Percentiles rank a stretch among this genome's conserved stretches.
Conservation (phyloP, 2,329 filamentous ascomycete species). For the Berkeleyomyces rouxiae region DNA sequence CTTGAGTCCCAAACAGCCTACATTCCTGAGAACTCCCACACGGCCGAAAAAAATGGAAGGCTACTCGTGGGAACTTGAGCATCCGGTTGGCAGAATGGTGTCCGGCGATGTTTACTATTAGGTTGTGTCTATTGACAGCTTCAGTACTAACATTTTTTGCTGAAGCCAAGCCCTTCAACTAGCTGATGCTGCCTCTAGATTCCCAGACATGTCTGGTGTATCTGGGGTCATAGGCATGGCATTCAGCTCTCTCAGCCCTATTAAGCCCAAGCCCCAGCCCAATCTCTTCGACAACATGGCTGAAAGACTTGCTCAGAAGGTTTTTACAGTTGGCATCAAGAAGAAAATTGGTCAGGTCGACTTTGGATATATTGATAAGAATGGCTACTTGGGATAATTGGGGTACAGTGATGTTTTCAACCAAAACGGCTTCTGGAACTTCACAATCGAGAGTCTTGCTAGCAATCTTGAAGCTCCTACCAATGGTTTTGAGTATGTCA, state of each 20-base stretch:
- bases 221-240: slow-evolving; percentile 26
- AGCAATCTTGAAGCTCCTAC: not conserved
- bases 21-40: slow-evolving; percentile 24
- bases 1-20: slow-evolving; percentile 25
- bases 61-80: slow-evolving; percentile 26
- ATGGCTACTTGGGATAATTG: slow-evolving; percentile 42
- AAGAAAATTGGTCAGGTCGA: slow-evolving; percentile 50
- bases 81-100: slow-evolving; percentile 29
- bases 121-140: slow-evolving; percentile 26
- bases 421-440: slow-evolving; percentile 46
- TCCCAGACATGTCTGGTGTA: slow-evolving; percentile 22
- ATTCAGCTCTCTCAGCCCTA: slow-evolving; percentile 21
- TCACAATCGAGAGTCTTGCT: slow-evolving; percentile 26
- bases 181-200: slow-evolving; percentile 25
- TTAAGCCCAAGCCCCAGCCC: slow-evolving; percentile 25
- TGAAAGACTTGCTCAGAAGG: not conserved
- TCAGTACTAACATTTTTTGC: slow-evolving; percentile 20
- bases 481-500: slow-evolving; percentile 15
- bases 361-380: slow-evolving; percentile 52
- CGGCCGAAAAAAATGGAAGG: slow-evolving; percentile 23
- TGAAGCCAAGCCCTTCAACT: slow-evolving; percentile 27
- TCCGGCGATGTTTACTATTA: slow-evolving; percentile 30
- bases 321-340: slow-evolving; percentile 52
- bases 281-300: slow-evolving; percentile 27
- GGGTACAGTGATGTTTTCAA: slow-evolving; percentile 43